Conservation (phyloP, 352 stramenopile species). For the Pelagophyceae sp. region DNA sequence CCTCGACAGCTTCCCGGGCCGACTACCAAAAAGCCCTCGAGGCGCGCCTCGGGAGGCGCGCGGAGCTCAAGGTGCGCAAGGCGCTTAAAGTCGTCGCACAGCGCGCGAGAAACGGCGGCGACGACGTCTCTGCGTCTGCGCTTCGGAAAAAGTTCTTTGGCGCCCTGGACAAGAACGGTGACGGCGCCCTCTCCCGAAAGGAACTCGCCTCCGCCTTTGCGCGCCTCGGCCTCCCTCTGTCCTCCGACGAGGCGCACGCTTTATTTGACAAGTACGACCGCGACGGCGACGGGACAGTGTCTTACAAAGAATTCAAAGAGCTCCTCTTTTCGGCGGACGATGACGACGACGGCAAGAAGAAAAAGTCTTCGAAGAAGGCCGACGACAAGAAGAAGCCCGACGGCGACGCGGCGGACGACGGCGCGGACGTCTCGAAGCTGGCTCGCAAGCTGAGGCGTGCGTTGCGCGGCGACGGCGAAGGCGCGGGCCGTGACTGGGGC, state of each 20-base stretch:
- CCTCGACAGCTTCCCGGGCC: not conserved
- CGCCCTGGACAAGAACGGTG: not conserved
- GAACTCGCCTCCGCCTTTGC: not conserved
- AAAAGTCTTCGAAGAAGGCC: not conserved
- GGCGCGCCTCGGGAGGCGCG: not conserved
- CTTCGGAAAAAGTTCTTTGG: not conserved
- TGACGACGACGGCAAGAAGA: not conserved
- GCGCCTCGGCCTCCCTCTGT: not conserved
- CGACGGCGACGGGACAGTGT: constrained; percentile 23
- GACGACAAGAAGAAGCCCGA: not conserved
- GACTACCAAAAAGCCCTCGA: not conserved
- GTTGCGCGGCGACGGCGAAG: not conserved
- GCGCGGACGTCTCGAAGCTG: not conserved
- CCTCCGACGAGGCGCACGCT: constrained; percentile 21
- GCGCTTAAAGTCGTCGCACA: not conserved
- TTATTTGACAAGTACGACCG: constrained; percentile 29
- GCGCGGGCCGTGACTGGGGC: not conserved
- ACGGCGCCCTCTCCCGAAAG: not conserved
- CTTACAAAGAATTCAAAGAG: constrained; percentile 24
- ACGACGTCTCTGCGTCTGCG: not conserved
- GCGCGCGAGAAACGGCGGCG: no score
- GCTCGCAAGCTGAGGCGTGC: not conserved
- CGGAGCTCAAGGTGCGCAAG: not conserved
- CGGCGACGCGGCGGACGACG: constrained; percentile 5
- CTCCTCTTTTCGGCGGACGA: not conserved